Conservation (phyloP, 2,329 filamentous ascomycete genomes). For the Fusarium tricinctum region DNA sequence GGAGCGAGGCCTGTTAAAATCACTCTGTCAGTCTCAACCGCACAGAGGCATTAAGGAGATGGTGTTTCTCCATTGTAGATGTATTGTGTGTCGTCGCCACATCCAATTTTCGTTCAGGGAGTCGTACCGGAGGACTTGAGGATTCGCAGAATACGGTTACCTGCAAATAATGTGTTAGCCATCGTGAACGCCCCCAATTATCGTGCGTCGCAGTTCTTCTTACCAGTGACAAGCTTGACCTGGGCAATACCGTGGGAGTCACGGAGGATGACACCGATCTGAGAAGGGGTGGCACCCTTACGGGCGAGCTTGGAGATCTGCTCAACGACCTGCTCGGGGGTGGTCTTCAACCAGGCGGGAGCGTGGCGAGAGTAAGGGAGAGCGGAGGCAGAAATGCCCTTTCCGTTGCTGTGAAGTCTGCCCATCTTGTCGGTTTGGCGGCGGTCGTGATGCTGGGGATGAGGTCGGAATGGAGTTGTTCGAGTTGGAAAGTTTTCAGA, state of each 20-base stretch:
- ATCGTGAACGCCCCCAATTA: background rate
- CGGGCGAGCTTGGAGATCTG: conserved; percentile 99
- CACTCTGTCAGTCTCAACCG: conserved; percentile 96
- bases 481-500: conserved; percentile 23
- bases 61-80: conserved; percentile 44
- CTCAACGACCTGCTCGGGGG: conserved; percentile 97
- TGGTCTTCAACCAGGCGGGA: conserved; percentile 98
- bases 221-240: conserved; percentile 97
- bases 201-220: conserved; percentile 52
- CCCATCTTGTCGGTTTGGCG: conserved; percentile 78
- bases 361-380: conserved; percentile 95
- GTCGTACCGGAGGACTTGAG: conserved; percentile 96
- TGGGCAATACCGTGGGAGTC: conserved; percentile 98
- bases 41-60: conserved; percentile 78
- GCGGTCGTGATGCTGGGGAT: conserved; percentile 49
- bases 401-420: conserved; percentile 99
- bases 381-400: conserved; percentile 97
- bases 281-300: conserved; percentile 98
- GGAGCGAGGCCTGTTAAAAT: conserved; percentile 93
- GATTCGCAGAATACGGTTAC: conserved; percentile 99
- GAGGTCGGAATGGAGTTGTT: conserved; percentile 55
- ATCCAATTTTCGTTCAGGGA: conserved; percentile 51
- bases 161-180: conserved; percentile 65
- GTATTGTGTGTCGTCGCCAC: conserved; percentile 51
- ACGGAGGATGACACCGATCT: conserved; percentile 98